A percentile compares a stretch with the other conserved stretches of the same genome.
Conservation (phyloP, 495 filamentous ascomycete genomes). For the Chaetomidium leptoderma region DNA sequence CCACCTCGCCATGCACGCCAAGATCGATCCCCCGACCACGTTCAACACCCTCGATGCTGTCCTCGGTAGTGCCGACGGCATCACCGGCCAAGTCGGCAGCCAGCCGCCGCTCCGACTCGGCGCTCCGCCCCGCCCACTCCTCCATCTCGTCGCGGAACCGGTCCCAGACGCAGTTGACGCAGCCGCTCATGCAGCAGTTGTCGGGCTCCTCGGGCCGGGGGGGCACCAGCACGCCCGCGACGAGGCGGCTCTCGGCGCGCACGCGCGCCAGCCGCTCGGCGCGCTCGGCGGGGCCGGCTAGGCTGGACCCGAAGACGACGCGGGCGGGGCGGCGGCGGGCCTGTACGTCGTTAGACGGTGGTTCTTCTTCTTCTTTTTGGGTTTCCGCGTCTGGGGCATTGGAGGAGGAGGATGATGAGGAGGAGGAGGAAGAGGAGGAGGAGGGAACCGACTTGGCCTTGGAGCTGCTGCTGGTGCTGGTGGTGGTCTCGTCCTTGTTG, state of each 20-base stretch:
- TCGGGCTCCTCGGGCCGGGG: slow-evolving; percentile 85
- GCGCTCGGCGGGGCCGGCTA: slow-evolving; percentile 62
- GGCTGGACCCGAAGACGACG: slow-evolving; percentile 71
- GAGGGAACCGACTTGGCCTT: slow-evolving; percentile 35
- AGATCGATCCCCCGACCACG: slow-evolving; percentile 8
- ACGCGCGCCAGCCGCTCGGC: slow-evolving; percentile 57
- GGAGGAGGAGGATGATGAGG: slow-evolving; percentile 17
- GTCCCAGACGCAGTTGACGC: slow-evolving; percentile 98
- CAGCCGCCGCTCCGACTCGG: slow-evolving; percentile 51
- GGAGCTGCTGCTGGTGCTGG: slow-evolving; percentile 9
- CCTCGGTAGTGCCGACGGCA: slow-evolving; percentile 23
- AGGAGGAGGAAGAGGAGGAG: slow-evolving; percentile 29
- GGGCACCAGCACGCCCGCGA: slow-evolving; percentile 79
- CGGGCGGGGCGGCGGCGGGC: slow-evolving; percentile 44
- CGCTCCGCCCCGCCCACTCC: slow-evolving; percentile 64
- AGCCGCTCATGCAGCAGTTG: slow-evolving; percentile 98
- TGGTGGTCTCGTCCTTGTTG: slow-evolving; percentile 7
- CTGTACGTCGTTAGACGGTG: slow-evolving; percentile 23
- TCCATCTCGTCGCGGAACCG: slow-evolving; percentile 84
- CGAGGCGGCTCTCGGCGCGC: slow-evolving; percentile 48
- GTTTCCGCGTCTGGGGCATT: slow-evolving; percentile 20
- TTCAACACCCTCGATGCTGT: slow-evolving; percentile 16
- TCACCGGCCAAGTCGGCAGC: slow-evolving; percentile 26
- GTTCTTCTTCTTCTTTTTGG: slow-evolving; percentile 25
- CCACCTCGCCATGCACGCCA: slow-evolving; percentile 12